Evolutionary conservation across 1,139 yeast genomes (phyloP).

Genomic region (Scheffersomyces illinoinensis): DNA sequence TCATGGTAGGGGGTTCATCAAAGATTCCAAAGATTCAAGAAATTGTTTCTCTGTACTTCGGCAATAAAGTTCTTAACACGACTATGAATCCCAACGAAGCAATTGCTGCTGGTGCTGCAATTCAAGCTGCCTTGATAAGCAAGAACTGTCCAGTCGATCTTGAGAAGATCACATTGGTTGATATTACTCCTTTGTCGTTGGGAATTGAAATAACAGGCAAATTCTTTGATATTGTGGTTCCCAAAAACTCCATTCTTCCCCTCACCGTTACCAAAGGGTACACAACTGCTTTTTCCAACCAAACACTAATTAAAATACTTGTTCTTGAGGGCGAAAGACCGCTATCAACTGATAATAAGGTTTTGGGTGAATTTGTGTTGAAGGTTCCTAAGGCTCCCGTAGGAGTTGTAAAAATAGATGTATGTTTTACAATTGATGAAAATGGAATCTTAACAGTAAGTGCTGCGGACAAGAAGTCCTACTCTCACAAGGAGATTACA

Average conservation of each 20-base stretch:
- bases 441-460: neutral
- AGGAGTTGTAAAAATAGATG: neutral
- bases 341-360: neutral
- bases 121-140: constrained; percentile 90
- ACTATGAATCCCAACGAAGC: constrained; percentile 92
- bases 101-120: constrained; percentile 57
- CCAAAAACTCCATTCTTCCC: neutral
- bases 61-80: constrained; percentile 91
- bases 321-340: neutral
- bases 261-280: neutral
- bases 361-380: neutral
- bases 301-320: neutral
- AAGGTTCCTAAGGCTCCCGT: neutral
- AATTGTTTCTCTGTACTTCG: constrained; percentile 81
- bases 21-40: constrained; percentile 98
- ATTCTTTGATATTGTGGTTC: neutral
- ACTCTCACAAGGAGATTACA: too few species aligned
- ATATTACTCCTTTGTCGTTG: constrained; percentile 49
- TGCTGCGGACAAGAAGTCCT: neutral
- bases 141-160: constrained; percentile 55
- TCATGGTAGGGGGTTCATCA: constrained; percentile 95
- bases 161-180: constrained; percentile 49
- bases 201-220: constrained; percentile 50
- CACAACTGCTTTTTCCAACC: neutral
- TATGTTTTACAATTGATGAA: neutral